Conservation (phyloP, 345 rosid genomes). For the Firmiana major region DNA sequence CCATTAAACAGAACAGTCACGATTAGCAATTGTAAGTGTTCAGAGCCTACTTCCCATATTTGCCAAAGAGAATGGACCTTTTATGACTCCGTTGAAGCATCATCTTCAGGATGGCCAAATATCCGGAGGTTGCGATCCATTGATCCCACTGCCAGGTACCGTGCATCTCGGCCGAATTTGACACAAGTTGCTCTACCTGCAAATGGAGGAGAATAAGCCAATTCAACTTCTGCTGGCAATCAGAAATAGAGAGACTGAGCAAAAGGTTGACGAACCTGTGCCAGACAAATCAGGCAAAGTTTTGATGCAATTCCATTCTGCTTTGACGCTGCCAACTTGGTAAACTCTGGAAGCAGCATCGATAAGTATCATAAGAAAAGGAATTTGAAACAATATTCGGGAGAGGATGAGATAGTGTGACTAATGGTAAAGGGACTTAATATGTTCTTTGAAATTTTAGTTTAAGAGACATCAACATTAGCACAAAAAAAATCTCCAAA, state of each 20-base stretch:
- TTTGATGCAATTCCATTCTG: constrained; percentile 89
- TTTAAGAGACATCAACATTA: neutral
- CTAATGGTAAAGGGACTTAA: neutral
- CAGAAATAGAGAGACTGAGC: neutral
- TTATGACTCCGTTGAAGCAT: constrained; percentile 42
- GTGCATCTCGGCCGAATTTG: constrained; percentile 84
- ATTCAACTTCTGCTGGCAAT: neutral
- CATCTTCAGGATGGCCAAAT: constrained; percentile 69
- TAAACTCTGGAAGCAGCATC: constrained; percentile 49
- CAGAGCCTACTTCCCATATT: neutral
- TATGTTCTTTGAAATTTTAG: neutral
- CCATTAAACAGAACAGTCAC: neutral
- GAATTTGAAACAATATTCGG: neutral
- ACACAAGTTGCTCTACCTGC: constrained; percentile 68
- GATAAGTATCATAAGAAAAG: neutral
- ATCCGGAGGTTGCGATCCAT: constrained; percentile 88
- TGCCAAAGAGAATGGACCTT: neutral
- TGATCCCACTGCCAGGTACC: constrained; percentile 78
- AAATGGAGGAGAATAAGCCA: neutral
- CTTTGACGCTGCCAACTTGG: constrained; percentile 88
- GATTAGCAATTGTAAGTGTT: neutral
- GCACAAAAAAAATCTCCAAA: neutral
- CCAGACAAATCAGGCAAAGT: constrained; percentile 96
- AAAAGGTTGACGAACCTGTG: constrained; percentile 47
- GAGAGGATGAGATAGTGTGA: neutral